phyloP scores from a whole-genome alignment of 2,329 filamentous ascomycete species.

The Spiromastix sp. region DNA sequence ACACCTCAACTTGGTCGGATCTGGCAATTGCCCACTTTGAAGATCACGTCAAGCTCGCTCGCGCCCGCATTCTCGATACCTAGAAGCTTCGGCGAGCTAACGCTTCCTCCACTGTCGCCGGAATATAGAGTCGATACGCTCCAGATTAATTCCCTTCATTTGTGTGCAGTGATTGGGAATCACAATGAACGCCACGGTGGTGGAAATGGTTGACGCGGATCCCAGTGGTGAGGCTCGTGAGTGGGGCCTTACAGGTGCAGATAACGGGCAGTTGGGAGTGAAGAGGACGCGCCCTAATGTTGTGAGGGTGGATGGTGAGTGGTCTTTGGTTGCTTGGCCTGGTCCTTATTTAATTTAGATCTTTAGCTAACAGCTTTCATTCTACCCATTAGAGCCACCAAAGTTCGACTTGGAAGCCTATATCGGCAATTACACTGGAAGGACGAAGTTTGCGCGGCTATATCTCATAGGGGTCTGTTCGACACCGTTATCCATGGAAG shows the following conservation, averaged over 20 bases:
- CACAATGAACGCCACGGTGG: slow-evolving; percentile 12
- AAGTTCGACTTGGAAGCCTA: slow-evolving; percentile 90
- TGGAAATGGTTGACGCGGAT: neutral
- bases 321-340: neutral
- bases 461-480: slow-evolving; percentile 72
- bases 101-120: no score
- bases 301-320: slow-evolving; percentile 23
- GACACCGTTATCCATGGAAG: slow-evolving; percentile 64
- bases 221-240: neutral
- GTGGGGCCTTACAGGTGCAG: neutral
- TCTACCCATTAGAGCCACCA: slow-evolving; percentile 50
- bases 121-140: no score
- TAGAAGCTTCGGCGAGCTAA: no score
- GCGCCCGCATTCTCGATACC: no score
- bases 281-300: neutral
- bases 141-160: no score
- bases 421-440: slow-evolving; percentile 75
- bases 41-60: no score
- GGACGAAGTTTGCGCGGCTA: slow-evolving; percentile 71
- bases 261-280: neutral
- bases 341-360: neutral
- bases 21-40: no score
- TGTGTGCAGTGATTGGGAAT: no score
- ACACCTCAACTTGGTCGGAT: no score
- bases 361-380: neutral